Conservation (phyloP, 1,284 basidiomycete genomes). For the Inonotus hispidus region DNA sequence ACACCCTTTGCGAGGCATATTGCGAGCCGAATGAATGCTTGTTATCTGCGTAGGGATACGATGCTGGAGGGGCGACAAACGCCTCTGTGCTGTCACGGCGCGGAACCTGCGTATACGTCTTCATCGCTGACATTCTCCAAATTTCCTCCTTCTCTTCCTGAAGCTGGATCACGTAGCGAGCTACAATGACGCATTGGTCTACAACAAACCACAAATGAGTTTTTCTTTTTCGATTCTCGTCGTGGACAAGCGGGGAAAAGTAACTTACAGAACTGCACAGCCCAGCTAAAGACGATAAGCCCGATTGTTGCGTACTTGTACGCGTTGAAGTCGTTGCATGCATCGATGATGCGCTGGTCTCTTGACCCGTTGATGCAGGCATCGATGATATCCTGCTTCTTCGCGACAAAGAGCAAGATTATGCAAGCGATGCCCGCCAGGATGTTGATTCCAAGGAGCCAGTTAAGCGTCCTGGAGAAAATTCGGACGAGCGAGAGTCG, state of each 20-base stretch:
- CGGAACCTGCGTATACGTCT: slow-evolving; percentile 11
- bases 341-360: slow-evolving; percentile 12
- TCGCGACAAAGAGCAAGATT: slow-evolving; percentile 7
- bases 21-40: slow-evolving; percentile 10
- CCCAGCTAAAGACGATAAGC: slow-evolving; percentile 3
- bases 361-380: slow-evolving; percentile 10
- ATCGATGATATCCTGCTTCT: slow-evolving; percentile 1
- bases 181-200: slow-evolving; percentile 19
- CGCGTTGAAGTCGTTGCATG: slow-evolving; percentile 8
- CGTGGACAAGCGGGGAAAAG: neutral
- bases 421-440: neutral
- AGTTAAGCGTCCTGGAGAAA: slow-evolving; percentile 20
- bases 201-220: neutral
- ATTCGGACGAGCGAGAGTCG: slow-evolving; percentile 22
- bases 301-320: slow-evolving; percentile 3
- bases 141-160: slow-evolving; percentile 16
- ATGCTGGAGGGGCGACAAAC: slow-evolving; percentile 1
- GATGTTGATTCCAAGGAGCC: slow-evolving; percentile 11
- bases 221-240: no score
- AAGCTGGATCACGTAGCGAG: slow-evolving; percentile 15
- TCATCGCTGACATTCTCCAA: slow-evolving; percentile 13
- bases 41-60: slow-evolving; percentile 17
- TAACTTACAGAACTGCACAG: slow-evolving; percentile 15
- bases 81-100: slow-evolving; percentile 14
- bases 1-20: neutral